Evolutionary conservation across 129 eudicot species (phyloP).

Genomic region (Logfia minima): DNA sequence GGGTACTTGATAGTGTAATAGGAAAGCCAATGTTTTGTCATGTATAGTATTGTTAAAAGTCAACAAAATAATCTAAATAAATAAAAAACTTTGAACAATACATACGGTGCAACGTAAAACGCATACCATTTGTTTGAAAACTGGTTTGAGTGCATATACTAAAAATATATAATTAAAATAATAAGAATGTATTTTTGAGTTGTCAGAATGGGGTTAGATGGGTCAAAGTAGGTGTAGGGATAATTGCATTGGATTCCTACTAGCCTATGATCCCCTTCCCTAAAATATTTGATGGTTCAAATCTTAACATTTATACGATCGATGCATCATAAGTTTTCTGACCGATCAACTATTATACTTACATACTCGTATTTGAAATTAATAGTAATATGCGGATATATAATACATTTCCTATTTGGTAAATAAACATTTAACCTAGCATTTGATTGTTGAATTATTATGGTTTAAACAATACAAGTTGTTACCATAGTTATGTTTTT

Average conservation of each 20-base stretch:
- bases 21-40: no score
- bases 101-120: no score
- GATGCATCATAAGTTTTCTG: conserved; percentile 20
- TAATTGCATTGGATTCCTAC: conserved; percentile 20
- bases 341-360: conserved; percentile 5
- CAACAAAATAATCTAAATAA: no score
- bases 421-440: not conserved
- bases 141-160: no score
- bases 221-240: conserved; percentile 15
- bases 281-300: conserved; percentile 27
- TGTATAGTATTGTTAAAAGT: no score
- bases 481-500: not conserved
- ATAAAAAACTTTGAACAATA: no score
- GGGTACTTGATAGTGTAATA: no score
- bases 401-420: no score
- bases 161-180: no score
- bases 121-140: no score
- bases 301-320: conserved; percentile 16
- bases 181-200: not conserved
- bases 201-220: conserved; percentile 5
- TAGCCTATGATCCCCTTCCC: conserved; percentile 1
- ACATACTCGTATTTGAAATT: not conserved
- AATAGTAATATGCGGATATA: not conserved
- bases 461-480: not conserved
- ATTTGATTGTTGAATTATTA: not conserved